These are phyloP conservation scores for Colletotrichum kahawae DNA, from an alignment of 2,329 filamentous ascomycete species.

Conservation along the genomic window DNA sequence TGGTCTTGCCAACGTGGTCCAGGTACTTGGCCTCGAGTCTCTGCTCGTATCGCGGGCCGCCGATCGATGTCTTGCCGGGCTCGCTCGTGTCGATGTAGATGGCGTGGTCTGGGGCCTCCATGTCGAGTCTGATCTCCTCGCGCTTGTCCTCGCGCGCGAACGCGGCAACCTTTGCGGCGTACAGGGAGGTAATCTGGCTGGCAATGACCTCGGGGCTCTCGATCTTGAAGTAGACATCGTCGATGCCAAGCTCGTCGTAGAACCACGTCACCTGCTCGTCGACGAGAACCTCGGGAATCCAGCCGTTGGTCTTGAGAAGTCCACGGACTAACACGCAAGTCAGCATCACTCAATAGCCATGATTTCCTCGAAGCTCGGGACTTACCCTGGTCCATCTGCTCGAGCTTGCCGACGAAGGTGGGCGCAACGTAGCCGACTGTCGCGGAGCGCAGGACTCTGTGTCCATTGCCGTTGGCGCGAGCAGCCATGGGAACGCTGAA, in stretches of 20 bases:
- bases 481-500: conserved; percentile 70
- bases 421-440: conserved; percentile 95
- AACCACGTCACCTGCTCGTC: conserved; percentile 93
- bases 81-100: conserved; percentile 98
- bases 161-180: conserved; percentile 94
- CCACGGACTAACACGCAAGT: conserved; percentile 70
- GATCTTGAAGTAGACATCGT: conserved; percentile 97
- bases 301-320: conserved; percentile 77
- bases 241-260: conserved; percentile 96
- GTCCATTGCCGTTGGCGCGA: conserved; percentile 61
- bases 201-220: conserved; percentile 87
- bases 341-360: neutral
- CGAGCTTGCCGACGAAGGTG: conserved; percentile 88
- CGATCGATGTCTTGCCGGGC: conserved; percentile 77
- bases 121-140: conserved; percentile 92
- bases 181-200: conserved; percentile 93
- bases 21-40: conserved; percentile 95
- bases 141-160: conserved; percentile 92
- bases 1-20: conserved; percentile 74
- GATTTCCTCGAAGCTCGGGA: neutral
- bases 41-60: conserved; percentile 90
- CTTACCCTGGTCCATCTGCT: conserved; percentile 85
- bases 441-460: conserved; percentile 82
- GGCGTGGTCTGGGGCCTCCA: conserved; percentile 92
- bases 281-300: conserved; percentile 84